phyloP scores from a whole-genome alignment of 2,329 filamentous ascomycete genomes.

The Fusarium coffeatum region DNA sequence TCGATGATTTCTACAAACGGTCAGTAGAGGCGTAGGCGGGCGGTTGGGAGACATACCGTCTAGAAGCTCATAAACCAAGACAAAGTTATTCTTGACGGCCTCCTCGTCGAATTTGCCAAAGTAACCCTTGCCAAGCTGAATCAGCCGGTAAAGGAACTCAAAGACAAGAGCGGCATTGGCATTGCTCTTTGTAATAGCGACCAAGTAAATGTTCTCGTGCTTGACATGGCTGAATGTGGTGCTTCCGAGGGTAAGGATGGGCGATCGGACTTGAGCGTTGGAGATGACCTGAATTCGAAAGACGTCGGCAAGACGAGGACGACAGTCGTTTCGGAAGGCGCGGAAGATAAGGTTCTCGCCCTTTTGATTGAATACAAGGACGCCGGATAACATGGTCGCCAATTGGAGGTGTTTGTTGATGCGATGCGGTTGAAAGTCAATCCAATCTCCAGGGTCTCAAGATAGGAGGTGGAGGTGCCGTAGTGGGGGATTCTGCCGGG shows the following conservation, averaged over 20 bases:
- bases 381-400: slow-evolving; percentile 88
- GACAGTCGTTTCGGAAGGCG: slow-evolving; percentile 98
- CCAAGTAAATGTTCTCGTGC: slow-evolving; percentile 98
- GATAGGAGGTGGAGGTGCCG: slow-evolving; percentile 42
- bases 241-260: slow-evolving; percentile 95
- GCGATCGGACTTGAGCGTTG: slow-evolving; percentile 96
- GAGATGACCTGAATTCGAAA: slow-evolving; percentile 99
- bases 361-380: slow-evolving; percentile 99
- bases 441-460: slow-evolving; percentile 16
- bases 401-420: slow-evolving; percentile 20
- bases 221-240: slow-evolving; percentile 99
- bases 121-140: slow-evolving; percentile 91
- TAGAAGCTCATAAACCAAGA: slow-evolving; percentile 95
- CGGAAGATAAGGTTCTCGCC: slow-evolving; percentile 99
- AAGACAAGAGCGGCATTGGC: slow-evolving; percentile 98
- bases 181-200: slow-evolving; percentile 98
- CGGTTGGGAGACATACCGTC: slow-evolving; percentile 71
- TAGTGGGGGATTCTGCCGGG: slow-evolving; percentile 43
- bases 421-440: slow-evolving; percentile 13
- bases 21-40: background rate
- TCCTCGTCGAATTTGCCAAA: slow-evolving; percentile 99
- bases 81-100: slow-evolving; percentile 99
- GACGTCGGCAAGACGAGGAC: slow-evolving; percentile 95
- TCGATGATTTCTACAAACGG: slow-evolving; percentile 86
- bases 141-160: slow-evolving; percentile 94